These are phyloP conservation scores for Jatropha podagrica DNA, from an alignment of 441 rosid genomes.

Conservation along the genomic window DNA sequence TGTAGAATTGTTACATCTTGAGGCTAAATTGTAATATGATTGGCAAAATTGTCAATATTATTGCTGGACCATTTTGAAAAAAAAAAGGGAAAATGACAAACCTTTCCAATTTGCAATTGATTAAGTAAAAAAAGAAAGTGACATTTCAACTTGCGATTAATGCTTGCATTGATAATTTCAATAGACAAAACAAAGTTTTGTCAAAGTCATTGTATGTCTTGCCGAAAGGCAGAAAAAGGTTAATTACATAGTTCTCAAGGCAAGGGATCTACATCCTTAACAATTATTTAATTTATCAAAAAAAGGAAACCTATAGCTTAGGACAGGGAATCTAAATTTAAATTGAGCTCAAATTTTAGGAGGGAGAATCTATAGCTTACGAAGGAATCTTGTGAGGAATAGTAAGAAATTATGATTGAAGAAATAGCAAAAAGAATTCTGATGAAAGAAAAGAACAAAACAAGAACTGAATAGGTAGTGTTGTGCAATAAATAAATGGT, in stretches of 20 bases:
- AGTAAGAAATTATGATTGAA: constrained; percentile 11
- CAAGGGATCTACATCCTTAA: not conserved
- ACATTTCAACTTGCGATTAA: constrained; percentile 15
- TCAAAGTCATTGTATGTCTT: not conserved
- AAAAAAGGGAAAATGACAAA: not conserved
- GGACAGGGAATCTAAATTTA: too few species aligned
- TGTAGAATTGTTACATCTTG: too few species aligned
- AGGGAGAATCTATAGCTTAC: constrained; percentile 16
- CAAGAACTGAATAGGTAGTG: constrained; percentile 1
- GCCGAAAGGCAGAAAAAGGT: constrained; percentile 17
- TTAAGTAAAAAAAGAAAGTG: constrained; percentile 4
- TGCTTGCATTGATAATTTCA: not conserved
- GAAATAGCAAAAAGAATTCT: not conserved
- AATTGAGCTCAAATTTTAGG: not conserved
- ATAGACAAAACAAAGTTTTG: not conserved
- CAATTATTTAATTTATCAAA: not conserved
- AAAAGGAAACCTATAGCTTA: too few species aligned
- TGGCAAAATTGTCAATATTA: not conserved
- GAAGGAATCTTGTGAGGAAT: not conserved
- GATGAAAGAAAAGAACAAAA: constrained; percentile 15
- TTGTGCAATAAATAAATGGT: constrained; percentile 26
- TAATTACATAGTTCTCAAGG: not conserved
- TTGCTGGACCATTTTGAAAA: constrained; percentile 17
- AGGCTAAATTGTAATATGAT: too few species aligned
- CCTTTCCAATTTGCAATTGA: not conserved